Base-by-base conservation (phyloP, 495 filamentous ascomycete genomes). In the Entonaema liquescens region DNA sequence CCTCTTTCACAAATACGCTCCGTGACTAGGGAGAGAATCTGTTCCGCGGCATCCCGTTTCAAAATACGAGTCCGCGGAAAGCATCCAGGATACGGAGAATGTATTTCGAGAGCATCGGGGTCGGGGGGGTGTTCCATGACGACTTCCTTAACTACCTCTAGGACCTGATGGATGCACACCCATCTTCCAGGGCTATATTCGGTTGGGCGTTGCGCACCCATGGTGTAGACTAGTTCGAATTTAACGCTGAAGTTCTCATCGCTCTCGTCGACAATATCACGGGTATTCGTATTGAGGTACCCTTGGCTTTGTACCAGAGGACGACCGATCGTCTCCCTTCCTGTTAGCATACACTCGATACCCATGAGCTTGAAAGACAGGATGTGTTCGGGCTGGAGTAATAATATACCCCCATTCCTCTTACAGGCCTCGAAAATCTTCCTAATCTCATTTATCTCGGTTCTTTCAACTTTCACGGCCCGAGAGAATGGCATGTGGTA, bases 281-380 rank as follows among this genome's bases (percentile, higher is more conserved):
- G 76, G 0, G 81, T 83, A 6, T 73, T 62, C 0, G 13, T 29
- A 13, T 82, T 68, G 9, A 90, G 76, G 59, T 82, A 82, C 4
- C 75, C 38, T 38, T 89, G 80, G 0, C 77, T 77, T 2, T 67
- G 44, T 9, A 88, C 64, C 17, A 90, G 69, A 5, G 28, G n/a
- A 0, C 36, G 35, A 0, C 80, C 83, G 35, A 85, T 57, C 0
- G 54, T 9, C 2, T 56, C 25, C 6, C 67, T 66, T n/a, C 47
- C 59, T 23, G 54, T 57, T 29, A 79, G 74, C 3, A 81, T 71
- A 29, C 74, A 74, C 57, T 93, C 89, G 1, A 90, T 73, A 0
- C 86, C 89, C 81, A 89, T 89, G 11, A 93, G 78, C 68, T 89
- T 83, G 69, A 92, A 89, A 0, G 91, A 93, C 0, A 93, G 82